These are phyloP conservation scores for Backusella psychrophila DNA, from an alignment of 192 early-diverging fungal genomes.

Conservation along the genomic window DNA sequence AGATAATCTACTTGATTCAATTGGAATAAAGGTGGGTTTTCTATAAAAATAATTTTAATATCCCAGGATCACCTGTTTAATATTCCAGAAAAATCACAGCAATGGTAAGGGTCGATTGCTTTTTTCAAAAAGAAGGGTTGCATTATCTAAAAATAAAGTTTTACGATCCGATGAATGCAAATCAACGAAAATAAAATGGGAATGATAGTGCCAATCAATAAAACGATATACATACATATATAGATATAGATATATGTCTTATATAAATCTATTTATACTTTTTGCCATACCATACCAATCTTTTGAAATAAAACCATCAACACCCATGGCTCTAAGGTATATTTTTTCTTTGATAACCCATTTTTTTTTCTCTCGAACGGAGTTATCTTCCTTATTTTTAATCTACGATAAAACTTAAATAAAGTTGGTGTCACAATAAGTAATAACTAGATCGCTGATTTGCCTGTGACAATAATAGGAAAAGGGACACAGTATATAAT, in stretches of 20 bases:
- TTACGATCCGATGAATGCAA: not conserved
- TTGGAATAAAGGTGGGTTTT: too few species aligned
- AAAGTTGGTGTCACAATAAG: not conserved
- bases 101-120: not conserved
- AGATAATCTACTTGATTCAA: too few species aligned
- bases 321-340: not conserved
- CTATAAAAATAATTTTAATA: too few species aligned
- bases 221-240: not conserved
- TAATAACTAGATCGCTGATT: not conserved
- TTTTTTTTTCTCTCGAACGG: not conserved
- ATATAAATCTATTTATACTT: not conserved
- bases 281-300: not conserved
- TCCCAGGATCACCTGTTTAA: too few species aligned
- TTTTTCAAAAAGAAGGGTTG: not conserved
- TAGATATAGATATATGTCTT: too few species aligned
- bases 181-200: not conserved
- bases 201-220: not conserved
- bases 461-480: not conserved
- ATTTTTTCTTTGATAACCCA: not conserved
- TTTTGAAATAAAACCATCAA: not conserved
- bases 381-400: not conserved
- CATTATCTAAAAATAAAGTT: not conserved
- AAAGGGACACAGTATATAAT: not conserved
- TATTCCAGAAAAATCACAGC: too few species aligned
- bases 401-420: not conserved